Evolutionary conservation across 768 basidiomycete genomes (phyloP), one percentile per base, ranked within the genome.

Genomic region (Cubamyces sp.): DNA sequence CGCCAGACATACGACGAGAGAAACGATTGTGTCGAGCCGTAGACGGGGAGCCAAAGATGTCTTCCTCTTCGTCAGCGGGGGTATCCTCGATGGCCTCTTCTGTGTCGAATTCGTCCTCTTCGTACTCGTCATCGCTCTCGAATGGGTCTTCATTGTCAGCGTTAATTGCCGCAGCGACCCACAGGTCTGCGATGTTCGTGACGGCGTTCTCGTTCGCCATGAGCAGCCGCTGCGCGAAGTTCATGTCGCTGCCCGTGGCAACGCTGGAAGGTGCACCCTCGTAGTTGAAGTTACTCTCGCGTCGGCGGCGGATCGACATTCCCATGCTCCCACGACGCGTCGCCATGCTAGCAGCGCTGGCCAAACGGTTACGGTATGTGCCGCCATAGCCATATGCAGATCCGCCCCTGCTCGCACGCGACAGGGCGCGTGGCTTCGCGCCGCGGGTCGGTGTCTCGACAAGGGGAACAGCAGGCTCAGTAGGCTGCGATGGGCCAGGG

Each of bases 81-180:
- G 66, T 74, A 28, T 73, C 73, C n/a, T 52, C 67, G n/a, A 64
- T 61, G 18, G 70, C 72, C 11, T 76, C 77, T 9, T 77, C 76
- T 19, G 54, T 57, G 5, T 51, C 59, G 8, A 50, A 57, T 42
- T 62, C 68, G 5, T 47, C 64, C 8, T 60, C 68, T n/a, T 72
- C 70, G 15, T 53, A 78, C 67, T 87, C 85, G 23, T 66, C 54
- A 23, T 66, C 82, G 18, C 76, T 74, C 62, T 80, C 63, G 62
- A 90, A 91, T 3, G 87, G 87, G 59, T 94, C 88, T 65, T 95
- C 94, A 67, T 91, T 90, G 70, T 96, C 95, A 30, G 89, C 93
- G 62, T 96, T 97, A 78, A 96, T 93, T 6, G 96, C 97, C 19
- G 96, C 91, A 5, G 94, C 94, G 54, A 98, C 93, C 97, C 97